Base-by-base conservation (phyloP, 192 early-diverging fungal genomes). In the Thoreauomyces humboldtii region DNA sequence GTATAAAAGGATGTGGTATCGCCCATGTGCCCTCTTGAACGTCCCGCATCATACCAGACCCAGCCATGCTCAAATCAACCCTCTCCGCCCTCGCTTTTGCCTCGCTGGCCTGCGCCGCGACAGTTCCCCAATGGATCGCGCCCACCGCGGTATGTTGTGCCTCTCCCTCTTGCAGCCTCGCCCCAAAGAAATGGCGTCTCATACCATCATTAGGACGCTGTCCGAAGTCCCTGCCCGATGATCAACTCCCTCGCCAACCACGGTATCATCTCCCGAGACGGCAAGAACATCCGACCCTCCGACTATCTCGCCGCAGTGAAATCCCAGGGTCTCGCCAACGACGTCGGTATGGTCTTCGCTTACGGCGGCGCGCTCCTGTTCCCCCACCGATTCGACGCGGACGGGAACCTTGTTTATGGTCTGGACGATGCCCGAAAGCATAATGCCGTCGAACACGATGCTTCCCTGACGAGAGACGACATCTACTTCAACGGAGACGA, bases 241-340 rank as follows among this genome's bases (percentile, higher is more conserved):
- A 46, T 63, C 29, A 63, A 63, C 41, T 46, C 61, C 28, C 27
- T 63, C 11, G 61, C 61, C 45, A 63, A 63, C 50, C 61, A 63
- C 47, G 61, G 48, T 29, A 15, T 63, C 7, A 21, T 63, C 4
- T 48, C 61, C 17, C 61, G 61, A 17, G 31, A 52, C 12, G 61
- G 61, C 47, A 51, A 63, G 29, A 43, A 63, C 50, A 63, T 63
- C 29, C 19, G 22, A 14, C 22, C 61, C 14, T 15, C 24, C n/a
- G 11, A 56, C 22, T 63, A 63, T 19, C 12, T 63, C 31, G 24
- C 53, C n/a, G 61, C 61, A 21, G 17, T 63, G 61, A 63, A 19
- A 11, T 9, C 19, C 12, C 21, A 56, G 9, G 48, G 61, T 22
- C 11, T 25, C 41, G 61, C 50, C 47, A 2, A 33, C 29, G 61